These are phyloP conservation scores for Collybia sp. DNA, from an alignment of 768 basidiomycete genomes.

Conservation along the genomic window DNA sequence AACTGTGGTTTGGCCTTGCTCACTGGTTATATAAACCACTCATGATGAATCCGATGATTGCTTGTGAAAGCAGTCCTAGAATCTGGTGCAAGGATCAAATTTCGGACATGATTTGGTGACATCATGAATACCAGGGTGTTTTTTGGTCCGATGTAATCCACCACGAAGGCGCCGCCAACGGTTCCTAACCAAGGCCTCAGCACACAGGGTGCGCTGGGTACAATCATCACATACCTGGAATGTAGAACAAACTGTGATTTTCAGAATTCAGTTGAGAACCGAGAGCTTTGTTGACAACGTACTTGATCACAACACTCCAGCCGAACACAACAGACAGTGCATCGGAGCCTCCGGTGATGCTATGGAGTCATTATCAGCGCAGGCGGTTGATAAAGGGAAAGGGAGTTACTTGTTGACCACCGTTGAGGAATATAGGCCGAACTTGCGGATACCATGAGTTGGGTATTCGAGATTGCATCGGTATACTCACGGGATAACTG, in stretches of 20 bases:
- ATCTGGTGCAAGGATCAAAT: constrained; percentile 38
- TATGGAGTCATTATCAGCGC: constrained; percentile 14
- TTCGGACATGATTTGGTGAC: constrained; percentile 1
- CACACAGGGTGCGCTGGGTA: neutral
- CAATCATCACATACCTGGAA: constrained; percentile 22
- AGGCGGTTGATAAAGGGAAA: neutral
- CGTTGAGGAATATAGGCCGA: constrained; percentile 75
- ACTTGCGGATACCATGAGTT: constrained; percentile 29
- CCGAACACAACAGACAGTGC: constrained; percentile 68
- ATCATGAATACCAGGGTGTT: constrained; percentile 53
- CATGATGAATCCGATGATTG: constrained; percentile 83
- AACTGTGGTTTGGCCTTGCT: constrained; percentile 10
- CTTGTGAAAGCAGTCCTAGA: constrained; percentile 60
- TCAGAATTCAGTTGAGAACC: neutral
- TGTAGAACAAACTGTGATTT: constrained; percentile 29
- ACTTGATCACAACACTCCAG: constrained; percentile 86
- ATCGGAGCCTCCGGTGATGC: constrained; percentile 50
- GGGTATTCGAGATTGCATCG: neutral
- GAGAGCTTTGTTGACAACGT: constrained; percentile 12
- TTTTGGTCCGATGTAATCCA: constrained; percentile 75
- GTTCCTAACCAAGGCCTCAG: constrained; percentile 53
- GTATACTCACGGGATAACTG: constrained; percentile 56
- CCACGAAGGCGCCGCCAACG: constrained; percentile 67
- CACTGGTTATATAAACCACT: constrained; percentile 66
- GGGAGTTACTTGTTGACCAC: constrained; percentile 55